Base-by-base conservation (phyloP, 2,329 filamentous ascomycete genomes). In the Colletotrichum higginsianum region DNA sequence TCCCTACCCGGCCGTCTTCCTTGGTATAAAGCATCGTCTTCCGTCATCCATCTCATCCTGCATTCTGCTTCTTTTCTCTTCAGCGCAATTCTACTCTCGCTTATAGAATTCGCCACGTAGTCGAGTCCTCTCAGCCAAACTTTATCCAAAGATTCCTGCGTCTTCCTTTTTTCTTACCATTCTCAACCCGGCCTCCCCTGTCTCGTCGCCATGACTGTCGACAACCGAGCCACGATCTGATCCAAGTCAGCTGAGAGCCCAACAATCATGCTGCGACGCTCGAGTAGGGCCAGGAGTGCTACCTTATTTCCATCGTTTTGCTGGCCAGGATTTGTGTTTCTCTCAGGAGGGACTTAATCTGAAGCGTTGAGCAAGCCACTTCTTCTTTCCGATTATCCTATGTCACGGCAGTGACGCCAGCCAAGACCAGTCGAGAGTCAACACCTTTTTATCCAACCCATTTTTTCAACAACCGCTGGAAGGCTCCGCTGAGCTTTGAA, bases 81-180 rank as follows among this genome's bases (percentile, higher is more conserved):
- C 71, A 74, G 68, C 74, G 73, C 63, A 73, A 63, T 73, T 67
- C 74, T 72, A 57, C 68, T 56, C 61, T 66, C 46, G 66, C 49
- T 44, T 63, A 66, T 60, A 74, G 72, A 68, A 60, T 74, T 60
- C 67, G 72, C 69, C 64, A 55, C 63, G 71, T 68, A 68, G 71
- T 66, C 61, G 71, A 72, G 65, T 73, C 71, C 21, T 61, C 42
- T 50, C 62, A 50, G 40, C 42, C 67, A 68, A 72, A 9, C 18
- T 8, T 49, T 60, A 47, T 62, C 53, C 44, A 49, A n/a, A 40
- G 70, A 62, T 56, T 74, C 65, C 61, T 72, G 73, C 66, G 58
- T 66, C 49, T 53, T 44, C 30, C 44, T 26, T 44, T 42, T 56
- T 38, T 35, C 47, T 23, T 55, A 26, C 38, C 46, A 61, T 35